A percentile compares a stretch with the other conserved stretches of the same genome.
Conservation (phyloP, 371 early-diverging fungal species). For the Gilbertella persicaria region DNA sequence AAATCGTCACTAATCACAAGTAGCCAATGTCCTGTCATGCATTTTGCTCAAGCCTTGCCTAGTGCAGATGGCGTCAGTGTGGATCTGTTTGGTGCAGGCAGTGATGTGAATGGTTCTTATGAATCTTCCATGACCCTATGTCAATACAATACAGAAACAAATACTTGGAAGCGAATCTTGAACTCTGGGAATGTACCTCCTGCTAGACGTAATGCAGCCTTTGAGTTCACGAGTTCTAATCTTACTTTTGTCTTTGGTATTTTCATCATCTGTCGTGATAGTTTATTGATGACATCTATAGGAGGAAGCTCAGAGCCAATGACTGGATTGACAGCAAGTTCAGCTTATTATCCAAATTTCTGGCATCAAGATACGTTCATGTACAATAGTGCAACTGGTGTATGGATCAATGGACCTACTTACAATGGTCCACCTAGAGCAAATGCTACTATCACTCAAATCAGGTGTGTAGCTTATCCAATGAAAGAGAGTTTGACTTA, state of each 20-base stretch:
- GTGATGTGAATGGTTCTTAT: slow-evolving; percentile 16
- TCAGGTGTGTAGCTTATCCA: slow-evolving; percentile 11
- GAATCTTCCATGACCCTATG: slow-evolving; percentile 17
- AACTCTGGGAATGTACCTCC: slow-evolving; percentile 5
- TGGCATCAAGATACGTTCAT: slow-evolving; percentile 26
- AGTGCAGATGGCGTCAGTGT: slow-evolving; percentile 17
- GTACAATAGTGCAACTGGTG: slow-evolving; percentile 5
- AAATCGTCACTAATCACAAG: slow-evolving; percentile 10
- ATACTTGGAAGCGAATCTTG: slow-evolving; percentile 11
- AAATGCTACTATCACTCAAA: slow-evolving; percentile 31
- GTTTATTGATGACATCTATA: slow-evolving; percentile 10
- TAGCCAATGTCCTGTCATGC: slow-evolving; percentile 24
- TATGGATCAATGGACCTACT: slow-evolving; percentile 12
- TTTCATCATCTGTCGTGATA: not conserved
- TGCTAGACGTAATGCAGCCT: slow-evolving; percentile 27
- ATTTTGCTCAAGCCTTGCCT: slow-evolving; percentile 20
- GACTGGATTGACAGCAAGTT: slow-evolving; percentile 11
- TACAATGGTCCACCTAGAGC: slow-evolving; percentile 14
- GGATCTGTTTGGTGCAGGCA: slow-evolving; percentile 26
- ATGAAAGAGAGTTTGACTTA: not conserved
- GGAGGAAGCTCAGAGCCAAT: slow-evolving; percentile 28
- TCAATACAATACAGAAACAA: slow-evolving; percentile 16
- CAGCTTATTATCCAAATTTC: slow-evolving; percentile 7
- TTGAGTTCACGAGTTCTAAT: slow-evolving; percentile 8
- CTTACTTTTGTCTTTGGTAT: slow-evolving; percentile 19